Evolutionary conservation across 2,329 filamentous ascomycete genomes (phyloP).

Genomic region (Venturia nashicola): DNA sequence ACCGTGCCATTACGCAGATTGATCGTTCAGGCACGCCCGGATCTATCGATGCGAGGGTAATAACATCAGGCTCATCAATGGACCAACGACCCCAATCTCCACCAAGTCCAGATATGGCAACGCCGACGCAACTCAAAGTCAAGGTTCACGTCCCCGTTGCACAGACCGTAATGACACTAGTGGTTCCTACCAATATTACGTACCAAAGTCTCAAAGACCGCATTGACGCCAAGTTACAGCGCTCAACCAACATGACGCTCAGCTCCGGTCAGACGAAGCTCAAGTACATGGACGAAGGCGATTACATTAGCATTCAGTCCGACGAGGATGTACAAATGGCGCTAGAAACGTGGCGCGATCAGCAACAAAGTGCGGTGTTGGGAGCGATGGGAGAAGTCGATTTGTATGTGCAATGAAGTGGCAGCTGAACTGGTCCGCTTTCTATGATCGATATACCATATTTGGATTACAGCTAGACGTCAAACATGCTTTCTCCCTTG

Average conservation of each 20-base stretch:
- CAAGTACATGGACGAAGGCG: constrained; percentile 84
- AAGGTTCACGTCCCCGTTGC: constrained; percentile 74
- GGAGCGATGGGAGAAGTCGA: constrained; percentile 82
- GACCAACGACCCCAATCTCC: constrained; percentile 5
- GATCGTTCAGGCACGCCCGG: constrained; percentile 23
- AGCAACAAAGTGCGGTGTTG: constrained; percentile 47
- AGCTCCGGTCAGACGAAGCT: constrained; percentile 72
- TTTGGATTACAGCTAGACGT: background rate
- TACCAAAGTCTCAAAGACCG: constrained; percentile 90
- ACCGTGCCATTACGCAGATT: constrained; percentile 2
- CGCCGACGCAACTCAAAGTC: constrained; percentile 76
- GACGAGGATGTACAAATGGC: constrained; percentile 96
- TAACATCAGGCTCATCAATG: constrained; percentile 20
- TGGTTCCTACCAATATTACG: constrained; percentile 88
- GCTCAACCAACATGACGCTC: constrained; percentile 75
- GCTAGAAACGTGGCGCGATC: constrained; percentile 87
- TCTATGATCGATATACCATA: background rate
- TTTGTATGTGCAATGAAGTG: constrained; percentile 41
- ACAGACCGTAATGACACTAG: constrained; percentile 77
- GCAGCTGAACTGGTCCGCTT: background rate
- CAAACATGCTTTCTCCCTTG: background rate
- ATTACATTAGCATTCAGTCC: constrained; percentile 84
- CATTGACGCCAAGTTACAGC: constrained; percentile 87
- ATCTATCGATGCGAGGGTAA: constrained; percentile 22
- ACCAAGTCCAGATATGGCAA: constrained; percentile 19